Evolutionary conservation across 257 asterid species (phyloP), one percentile per base, ranked within the genome.

Genomic region (Gentiana straminea): DNA sequence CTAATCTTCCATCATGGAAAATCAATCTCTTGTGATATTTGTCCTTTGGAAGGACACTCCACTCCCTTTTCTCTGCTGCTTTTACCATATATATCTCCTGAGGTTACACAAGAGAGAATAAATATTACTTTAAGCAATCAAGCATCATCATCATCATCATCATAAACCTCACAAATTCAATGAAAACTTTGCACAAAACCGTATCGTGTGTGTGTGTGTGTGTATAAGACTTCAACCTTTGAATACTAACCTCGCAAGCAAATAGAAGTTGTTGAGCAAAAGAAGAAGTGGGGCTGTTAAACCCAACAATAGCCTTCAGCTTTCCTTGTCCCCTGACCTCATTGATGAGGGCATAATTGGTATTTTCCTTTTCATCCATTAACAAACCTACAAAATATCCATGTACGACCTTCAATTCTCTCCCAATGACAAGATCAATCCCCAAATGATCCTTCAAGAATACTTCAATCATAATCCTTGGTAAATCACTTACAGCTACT

Each of bases 1-100:
- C 72, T 37, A 71, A 62, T 58, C 76, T 66, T 36, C 76, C 76
- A 54, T 71, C 76, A 8, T 71, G 76, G 44, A 71, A 71, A 46
- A 71, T 65, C 44, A 71, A 49, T 48, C 35, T 68, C 59, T 58
- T 61, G 15, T 65, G 76, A 44, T 71, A 71, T 49, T 52, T 65
- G 33, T 52, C 66, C 57, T 55, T 65, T 2, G 59, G 72, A 13
- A 71, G 72, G 37, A 61, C 66, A 51, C 24, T 54, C 76, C 76
- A 66, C 49, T 63, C 54, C 13, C 55, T 61, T 37, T 66, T 71
- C 47, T 71, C 72, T 34, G 65, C 49, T 61, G 36, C 36, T 8
- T 46, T 66, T 44, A 71, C 72, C 49, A 62, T 47, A 58, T 61
- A 65, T 10, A 66, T 54, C 69, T 71, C 72, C 76, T 71, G 69